Percentiles rank a stretch among this genome's conserved stretches.
Conservation (phyloP, 148 eudicot genomes). For the Amaranthus hypochondriacus region DNA sequence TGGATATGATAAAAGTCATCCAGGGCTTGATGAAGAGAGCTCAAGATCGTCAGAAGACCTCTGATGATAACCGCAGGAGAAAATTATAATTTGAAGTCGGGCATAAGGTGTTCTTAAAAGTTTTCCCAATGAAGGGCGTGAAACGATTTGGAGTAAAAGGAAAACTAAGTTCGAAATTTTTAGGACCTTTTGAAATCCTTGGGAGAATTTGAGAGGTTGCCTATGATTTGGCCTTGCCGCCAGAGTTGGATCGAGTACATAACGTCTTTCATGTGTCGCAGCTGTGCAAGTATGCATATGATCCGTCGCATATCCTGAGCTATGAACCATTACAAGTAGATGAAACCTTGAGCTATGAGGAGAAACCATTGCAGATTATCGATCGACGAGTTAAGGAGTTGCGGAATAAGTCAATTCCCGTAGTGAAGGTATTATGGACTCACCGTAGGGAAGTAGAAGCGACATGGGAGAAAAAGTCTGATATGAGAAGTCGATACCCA, state of each 20-base stretch:
- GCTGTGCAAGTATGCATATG: not conserved
- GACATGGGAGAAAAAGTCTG: no score
- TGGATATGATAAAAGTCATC: no score
- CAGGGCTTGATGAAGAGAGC: not conserved
- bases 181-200: not conserved
- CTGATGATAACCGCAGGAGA: not conserved
- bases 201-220: not conserved
- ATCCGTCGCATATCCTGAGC: not conserved
- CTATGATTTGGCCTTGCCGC: not conserved
- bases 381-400: not conserved
- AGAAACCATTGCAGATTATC: not conserved
- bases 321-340: not conserved
- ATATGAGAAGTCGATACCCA: no score
- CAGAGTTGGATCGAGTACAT: not conserved
- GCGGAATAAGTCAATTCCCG: no score
- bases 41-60: not conserved
- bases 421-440: no score
- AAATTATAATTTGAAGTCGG: not conserved
- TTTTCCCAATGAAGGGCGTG: not conserved
- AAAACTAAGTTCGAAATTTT: not conserved
- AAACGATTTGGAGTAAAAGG: not conserved
- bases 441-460: no score
- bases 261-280: not conserved
- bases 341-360: not conserved
- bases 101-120: not conserved